Evolutionary conservation across 805 yeast genomes (phyloP), one percentile per base, ranked within the genome.

Genomic region (Metschnikowia noctiluminum): DNA sequence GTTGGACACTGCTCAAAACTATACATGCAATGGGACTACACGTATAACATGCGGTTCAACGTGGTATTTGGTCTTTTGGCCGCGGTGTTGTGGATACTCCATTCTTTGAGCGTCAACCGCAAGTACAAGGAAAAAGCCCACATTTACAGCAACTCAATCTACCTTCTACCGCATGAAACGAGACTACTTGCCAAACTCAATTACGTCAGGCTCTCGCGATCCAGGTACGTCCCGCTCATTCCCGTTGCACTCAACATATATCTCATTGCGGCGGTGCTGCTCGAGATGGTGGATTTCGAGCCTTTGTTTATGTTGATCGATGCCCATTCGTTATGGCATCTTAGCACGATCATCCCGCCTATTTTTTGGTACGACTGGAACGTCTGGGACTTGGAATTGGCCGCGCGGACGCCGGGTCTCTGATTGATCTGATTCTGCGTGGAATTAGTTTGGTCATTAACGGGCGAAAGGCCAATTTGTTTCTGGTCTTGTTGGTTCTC

Each of bases 251-350:
- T 72, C 36, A 71, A 71, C 48, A 1, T 62, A 8, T 68, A 69
- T 66, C 55, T 73, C 26, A 35, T 68, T 6, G 21, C 53, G 6
- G 66, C 74, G 0, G 63, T 70, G 54, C 47, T 59, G 12, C 63
- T 72, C 32, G 77, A 73, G 44, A 38, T 70, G 14, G 50, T 55
- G 28, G 77, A 73, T 45, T 72, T 71, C 42, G 59, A 56, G 26
- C 77, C 77, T 1, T 44, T 61, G 44, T 48, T 35, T 13, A 57
- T 87, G 13, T 74, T 87, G 36, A 58, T 94, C 0, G 99, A 94
- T 68, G 96, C 97, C 0, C 99, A 94, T 66, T 82, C 97, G 0
- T 60, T 92, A 36, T 94, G 99, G 99, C 99, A 94, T 64, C 75
- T 87, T 28, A 80, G 88, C 16, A 94, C 99, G 0, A 82, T 91